Evolutionary conservation across 495 filamentous ascomycete species (phyloP).

Genomic region (Penicillium manginii): DNA sequence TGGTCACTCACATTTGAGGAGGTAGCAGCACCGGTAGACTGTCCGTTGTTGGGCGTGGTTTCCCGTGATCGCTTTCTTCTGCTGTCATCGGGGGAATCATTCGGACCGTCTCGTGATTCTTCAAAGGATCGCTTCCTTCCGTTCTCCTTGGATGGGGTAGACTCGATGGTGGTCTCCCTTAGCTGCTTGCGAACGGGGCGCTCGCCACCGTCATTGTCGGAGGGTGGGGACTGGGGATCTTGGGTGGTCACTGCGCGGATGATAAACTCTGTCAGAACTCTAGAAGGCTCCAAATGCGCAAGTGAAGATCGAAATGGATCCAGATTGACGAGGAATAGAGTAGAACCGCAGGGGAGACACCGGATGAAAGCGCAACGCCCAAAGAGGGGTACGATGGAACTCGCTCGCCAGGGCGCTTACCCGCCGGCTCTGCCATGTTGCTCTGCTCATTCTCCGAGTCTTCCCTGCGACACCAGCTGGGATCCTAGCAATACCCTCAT

Average conservation of each 20-base stretch:
- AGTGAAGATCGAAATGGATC: not conserved
- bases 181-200: constrained; percentile 64
- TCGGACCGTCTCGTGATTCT: constrained; percentile 32
- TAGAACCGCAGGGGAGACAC: not conserved
- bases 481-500: not conserved
- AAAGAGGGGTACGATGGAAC: not conserved
- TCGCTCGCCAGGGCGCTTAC: constrained; percentile 6
- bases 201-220: constrained; percentile 57
- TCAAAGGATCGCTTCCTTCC: constrained; percentile 64
- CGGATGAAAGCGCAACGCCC: constrained; percentile 3
- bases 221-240: constrained; percentile 36
- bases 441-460: not conserved
- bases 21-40: constrained; percentile 3
- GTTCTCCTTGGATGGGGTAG: constrained; percentile 33
- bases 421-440: constrained; percentile 9
- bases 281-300: not conserved
- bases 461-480: constrained; percentile 9
- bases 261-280: constrained; percentile 14
- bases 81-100: constrained; percentile 19
- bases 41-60: constrained; percentile 23
- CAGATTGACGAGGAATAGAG: not conserved
- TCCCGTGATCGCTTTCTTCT: constrained; percentile 55
- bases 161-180: constrained; percentile 61
- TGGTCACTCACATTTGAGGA: constrained; percentile 26
- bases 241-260: constrained; percentile 27